Evolutionary conservation across 2,329 filamentous ascomycete genomes (phyloP), one percentile per base, ranked within the genome.

Genomic region (Rhinocladiella mackenziei): DNA sequence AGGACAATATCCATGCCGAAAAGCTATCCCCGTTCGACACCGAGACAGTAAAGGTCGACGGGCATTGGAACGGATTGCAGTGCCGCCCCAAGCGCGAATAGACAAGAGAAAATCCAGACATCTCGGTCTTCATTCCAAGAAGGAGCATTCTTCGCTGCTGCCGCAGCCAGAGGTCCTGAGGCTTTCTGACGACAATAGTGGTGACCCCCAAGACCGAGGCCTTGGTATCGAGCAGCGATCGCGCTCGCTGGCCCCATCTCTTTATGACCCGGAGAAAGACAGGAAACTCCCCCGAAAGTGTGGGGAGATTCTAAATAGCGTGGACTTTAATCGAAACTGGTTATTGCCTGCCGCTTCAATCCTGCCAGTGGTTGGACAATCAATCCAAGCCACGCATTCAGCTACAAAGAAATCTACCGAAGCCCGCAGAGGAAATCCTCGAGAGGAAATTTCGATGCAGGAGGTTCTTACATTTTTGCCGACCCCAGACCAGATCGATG

Each of bases 241-340:
- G 22, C 15, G 23, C 18, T 53, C 49, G 8, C 36, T 44, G 17
- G 31, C 51, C 9, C 50, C 44, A 11, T 55, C 49, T 8, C 49
- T 55, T 17, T 47, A 51, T 22, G 43, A 51, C 30, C 52, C 52
- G 4, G 37, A 53, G 28, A 53, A 49, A 20, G 39, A 43, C 37
- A 43, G 23, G 17, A 28, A 32, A 29, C 49, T 55, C 33, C 44
- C 46, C 11, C 29, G 46, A n/a, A 47, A 55, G 30, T 50, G 46
- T 22, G 44, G 35, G 30, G 40, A 42, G 18, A 39, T 54, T 13
- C 22, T 53, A 38, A 45, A 33, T 14, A 48, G 30, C 25, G 17
- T 47, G n/a, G 42, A 48, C n/a, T 46, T 48, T 22, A 39, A 51
- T 34, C 42, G 31, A 10, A 45, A 52, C 31, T 51, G 36, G 30